Evolutionary conservation across 1,284 basidiomycete genomes (phyloP), one percentile per base, ranked within the genome.

Genomic region (Cryptococcus amylolentus): DNA sequence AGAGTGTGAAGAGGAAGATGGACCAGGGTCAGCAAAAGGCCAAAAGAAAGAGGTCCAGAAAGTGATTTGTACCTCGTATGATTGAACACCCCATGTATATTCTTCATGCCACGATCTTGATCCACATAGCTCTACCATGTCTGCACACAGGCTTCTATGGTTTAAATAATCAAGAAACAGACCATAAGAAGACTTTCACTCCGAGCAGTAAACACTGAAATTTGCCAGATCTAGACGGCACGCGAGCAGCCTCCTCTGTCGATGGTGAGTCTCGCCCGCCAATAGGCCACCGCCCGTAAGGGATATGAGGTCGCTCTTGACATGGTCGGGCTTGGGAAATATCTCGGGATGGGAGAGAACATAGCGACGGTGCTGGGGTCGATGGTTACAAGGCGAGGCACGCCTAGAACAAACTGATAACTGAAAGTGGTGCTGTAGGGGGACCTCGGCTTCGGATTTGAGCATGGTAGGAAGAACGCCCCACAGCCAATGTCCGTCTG

Each of bases 1-100:
- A 89, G 68, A 89, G 88, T 61, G 86, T 96, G 39, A 96, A 95
- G 79, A 80, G 89, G 52, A 92, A 89, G 75, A 74, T 72, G 66
- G 71, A 65, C 14, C 42, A 54, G 44, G 58, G 52, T 5, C 46
- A 55, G 14, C 58, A 62, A 27, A 60, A 55, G 39, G 51, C 49
- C 41, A 63, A 57, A 48, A 53, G 62, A 27, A 63, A 61, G 51
- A 68, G 67, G 60, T 18, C 49, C n/a, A 50, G 49, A 27, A 50
- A 50, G 49, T 50, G 23, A 20, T n/a, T 5, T 48, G 42, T 44
- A 35, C 31, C 31, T 35, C 31, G 10, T 35, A 35, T 35, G 6
- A 2, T 23, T 35, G 31, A 35, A 35, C 31, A 10, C 31, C 31
- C 31, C 31, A 35, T 35, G 31, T 35, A 35, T 35, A 35, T 35